Percentiles rank a stretch among this genome's conserved stretches.
Evolutionary conservation across 768 basidiomycete genomes (phyloP).

Genomic region (Suillus weaverae): DNA sequence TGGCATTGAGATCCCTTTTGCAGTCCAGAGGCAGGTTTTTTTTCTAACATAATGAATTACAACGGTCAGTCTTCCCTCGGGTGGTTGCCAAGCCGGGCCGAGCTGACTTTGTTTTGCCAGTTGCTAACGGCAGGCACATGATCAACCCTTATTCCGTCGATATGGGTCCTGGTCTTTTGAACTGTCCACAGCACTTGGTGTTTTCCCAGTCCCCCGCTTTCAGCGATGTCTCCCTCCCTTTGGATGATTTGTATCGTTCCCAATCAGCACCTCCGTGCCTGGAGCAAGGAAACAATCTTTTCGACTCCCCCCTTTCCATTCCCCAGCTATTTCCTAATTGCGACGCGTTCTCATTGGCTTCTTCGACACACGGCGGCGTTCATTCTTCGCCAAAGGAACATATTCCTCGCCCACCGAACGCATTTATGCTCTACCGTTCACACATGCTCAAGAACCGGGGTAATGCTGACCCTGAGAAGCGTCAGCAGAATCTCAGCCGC

Average conservation of each 20-base stretch:
- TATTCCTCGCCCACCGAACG: constrained; percentile 52
- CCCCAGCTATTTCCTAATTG: not conserved
- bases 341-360: not conserved
- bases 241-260: constrained; percentile 9
- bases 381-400: constrained; percentile 20
- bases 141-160: not conserved
- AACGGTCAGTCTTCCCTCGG: not conserved
- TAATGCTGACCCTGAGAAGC: constrained; percentile 47
- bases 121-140: not conserved
- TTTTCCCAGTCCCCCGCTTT: constrained; percentile 1
- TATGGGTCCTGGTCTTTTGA: not conserved
- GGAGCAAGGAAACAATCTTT: constrained; percentile 1
- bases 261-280: constrained; percentile 14
- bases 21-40: not conserved
- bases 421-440: constrained; percentile 59
- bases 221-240: not conserved
- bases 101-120: not conserved
- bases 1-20: not conserved
- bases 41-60: not conserved
- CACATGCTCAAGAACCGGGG: constrained; percentile 45
- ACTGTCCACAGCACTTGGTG: not conserved
- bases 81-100: not conserved
- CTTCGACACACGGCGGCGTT: not conserved
- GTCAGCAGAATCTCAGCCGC: constrained; percentile 55
- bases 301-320: not conserved